These are phyloP conservation scores for peach (Prunus persica) DNA, from an alignment of 306 rosid genomes.

Conservation along the genomic window Prunus_persica_NCBIv2 NC_034009.1:26457001-26457500, in stretches of 20 bases:
- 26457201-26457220: conserved; percentile 50
- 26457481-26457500: conserved; percentile 63
- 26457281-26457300: conserved; percentile 57
- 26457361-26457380: conserved; percentile 56
- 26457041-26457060: conserved; percentile 74
- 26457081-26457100: conserved; percentile 65
- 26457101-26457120: conserved; percentile 47
- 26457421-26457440: conserved; percentile 58
- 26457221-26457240: conserved; percentile 92
- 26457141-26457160: conserved; percentile 83
- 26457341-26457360: conserved; percentile 57
- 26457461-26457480: conserved; percentile 73
- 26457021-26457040: conserved; percentile 65
- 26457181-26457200: conserved; percentile 73
- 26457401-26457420: conserved; percentile 72
- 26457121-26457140: conserved; percentile 46
- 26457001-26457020: conserved; percentile 48
- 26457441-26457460: conserved; percentile 69
- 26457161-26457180: conserved; percentile 65
- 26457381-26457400: conserved; percentile 66
- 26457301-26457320: conserved; percentile 73
- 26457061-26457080: conserved; percentile 74
- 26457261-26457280: conserved; percentile 61
- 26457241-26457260: conserved; percentile 52
- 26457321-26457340: conserved; percentile 67